Evolutionary conservation across 2,329 filamentous ascomycete species (phyloP), one percentile per base, ranked within the genome.

Genomic region (Diaporthe vaccinii): DNA sequence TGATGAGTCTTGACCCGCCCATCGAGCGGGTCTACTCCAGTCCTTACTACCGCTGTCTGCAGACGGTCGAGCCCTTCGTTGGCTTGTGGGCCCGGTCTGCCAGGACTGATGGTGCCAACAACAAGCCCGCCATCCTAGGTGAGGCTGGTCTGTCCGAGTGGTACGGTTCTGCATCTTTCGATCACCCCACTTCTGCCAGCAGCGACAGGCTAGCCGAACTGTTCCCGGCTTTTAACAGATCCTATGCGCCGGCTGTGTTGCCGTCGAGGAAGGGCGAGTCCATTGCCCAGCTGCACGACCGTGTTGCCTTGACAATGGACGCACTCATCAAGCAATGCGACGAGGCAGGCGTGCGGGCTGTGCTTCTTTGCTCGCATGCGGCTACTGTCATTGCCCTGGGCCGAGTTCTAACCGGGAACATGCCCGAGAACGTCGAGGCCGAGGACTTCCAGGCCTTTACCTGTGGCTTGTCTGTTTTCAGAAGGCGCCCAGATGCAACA

Each of bases 371-470:
- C 84, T 93, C 94, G 1, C 97, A 99, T 85, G 97, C 97, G 1
- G 97, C 97, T 5, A 91, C 93, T 15, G 90, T 98, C 80, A 98
- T 99, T 82, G 93, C 94, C 12, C 90, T 97, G 78, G 96, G 96
- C 0, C 90, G 97, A 55, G 92, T 91, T 1, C 86, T 99, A 79
- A 98, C 96, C 2, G 95, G 95, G 0, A 80, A 84, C 28, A 92
- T 96, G 89, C 96, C 96, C 0, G 89, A 91, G 0, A 91, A 93
- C 81, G 87, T 91, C 41, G 91, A 90, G 10, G 89, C 90, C 71
- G 93, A 97, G 77, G 96, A 98, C 83, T 98, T 98, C 82, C 87
- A 89, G 75, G 95, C 95, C 76, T 98, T 93, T 82, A 98, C 95
- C 2, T 96, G 95, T 81, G 93, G 94, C 0, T 82, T 98, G 79